Evolutionary conservation across 1,284 basidiomycete species (phyloP), one percentile per base, ranked within the genome.

Genomic region (Apiotrichum domesticum): DNA sequence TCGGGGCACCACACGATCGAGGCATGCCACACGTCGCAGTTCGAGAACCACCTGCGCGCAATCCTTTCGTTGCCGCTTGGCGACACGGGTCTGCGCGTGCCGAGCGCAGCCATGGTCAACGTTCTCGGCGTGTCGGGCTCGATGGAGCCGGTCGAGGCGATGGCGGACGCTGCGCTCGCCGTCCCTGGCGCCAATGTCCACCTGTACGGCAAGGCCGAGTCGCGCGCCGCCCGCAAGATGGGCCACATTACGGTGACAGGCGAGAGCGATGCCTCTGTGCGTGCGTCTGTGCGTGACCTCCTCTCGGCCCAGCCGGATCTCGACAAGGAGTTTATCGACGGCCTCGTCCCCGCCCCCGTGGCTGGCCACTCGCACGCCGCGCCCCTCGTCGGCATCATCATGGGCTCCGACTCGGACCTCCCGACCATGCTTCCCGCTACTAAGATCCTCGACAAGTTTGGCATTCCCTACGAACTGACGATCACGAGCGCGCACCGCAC

Each of bases 1-100:
- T 97, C 93, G 8, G 95, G 95, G 0, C 96, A 99, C 75, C 97
- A 98, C 77, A 98, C 95, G n/a, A 98, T 98, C 71, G 95, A 98
- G 78, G 94, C 95, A 0, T 96, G 91, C 75, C 82, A 91, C 66
- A 90, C 92, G 3, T 97, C 92, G 11, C 96, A 98, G 78, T 99
- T 93, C 79, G 93, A 95, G 75, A 97, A 98, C 70, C 96, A 98
- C 75, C 85, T 98, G 42, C 90, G 94, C 37, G 90, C 94, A n/a
- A 94, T 98, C 73, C 85, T 98, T 21, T 84, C 83, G 42, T 82
- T 97, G 9, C 93, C 95, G 2, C 83, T 98, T 14, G 95, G 95
- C 29, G 89, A 87, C 13, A 94, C 94, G 1, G 79, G 83, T 0
- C 84, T 98, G 61, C 90, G 91, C 68, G 93, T 96, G 4, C 86